Evolutionary conservation across 306 rosid species (phyloP), one percentile per base, ranked within the genome.

Genomic region (Cyamopsis tetragonoloba): DNA sequence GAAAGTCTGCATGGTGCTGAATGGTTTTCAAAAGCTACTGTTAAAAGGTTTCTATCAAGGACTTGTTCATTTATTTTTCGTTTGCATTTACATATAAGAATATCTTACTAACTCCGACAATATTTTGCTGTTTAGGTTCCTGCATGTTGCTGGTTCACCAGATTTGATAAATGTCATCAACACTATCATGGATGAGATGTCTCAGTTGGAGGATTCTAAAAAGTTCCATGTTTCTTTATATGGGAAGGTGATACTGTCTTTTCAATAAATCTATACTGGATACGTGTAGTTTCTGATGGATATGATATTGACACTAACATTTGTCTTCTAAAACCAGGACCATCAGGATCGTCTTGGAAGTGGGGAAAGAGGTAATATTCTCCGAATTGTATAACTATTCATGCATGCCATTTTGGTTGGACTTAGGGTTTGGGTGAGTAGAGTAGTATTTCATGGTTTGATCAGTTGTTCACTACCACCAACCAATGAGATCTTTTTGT

Each of bases 11-110:
- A 35, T 44, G 80, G 77, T 72, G 80, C 79, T 66, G 80, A 85
- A 49, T 93, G 97, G 97, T 89, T 93, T 81, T 83, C 96, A 55
- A 93, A 86, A 85, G 76, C 84, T 53, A 86, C 89, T 68, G 60
- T 93, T 34, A 86, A 44, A 78, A 89, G 98, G 98, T 93, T 83
- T 68, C 35, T 71, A 56, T 59, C 73, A 44, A 66, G 30, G 47
- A 31, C 27, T 44, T 34, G 47, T 70, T 70, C 65, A 11, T 76
- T 42, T 58, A 14, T 19, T 49, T 57, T 49, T 56, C 37, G n/a
- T 64, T 77, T 54, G 23, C 34, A 10, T 68, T 76, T 70, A 38
- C 28, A 27, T 24, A 3, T 10, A 19, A 47, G 47, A 49, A 55
- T 34, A 24, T 19, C 42, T 48, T 42, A 64, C 73, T 10, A 28